Evolutionary conservation across 192 early-diverging fungal genomes (phyloP).

Genomic region (Dispira simplex): DNA sequence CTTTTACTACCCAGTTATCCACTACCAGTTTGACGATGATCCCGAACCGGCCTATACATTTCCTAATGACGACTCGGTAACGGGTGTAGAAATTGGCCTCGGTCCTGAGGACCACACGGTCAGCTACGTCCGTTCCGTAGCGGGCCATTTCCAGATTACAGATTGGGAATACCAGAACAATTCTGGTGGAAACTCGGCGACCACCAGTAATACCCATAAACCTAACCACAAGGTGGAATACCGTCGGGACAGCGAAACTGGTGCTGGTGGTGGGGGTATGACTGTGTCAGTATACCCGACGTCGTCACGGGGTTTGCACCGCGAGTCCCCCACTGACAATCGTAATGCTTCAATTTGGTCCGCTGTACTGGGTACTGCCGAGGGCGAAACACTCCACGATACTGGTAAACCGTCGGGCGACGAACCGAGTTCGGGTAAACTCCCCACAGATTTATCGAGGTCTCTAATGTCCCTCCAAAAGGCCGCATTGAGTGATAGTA

Average conservation of each 20-base stretch:
- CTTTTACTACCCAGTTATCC: conserved; percentile 10
- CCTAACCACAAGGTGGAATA: background rate
- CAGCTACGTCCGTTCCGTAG: background rate
- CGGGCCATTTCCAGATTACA: conserved; percentile 8
- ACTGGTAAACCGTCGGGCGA: background rate
- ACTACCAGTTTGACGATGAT: conserved; percentile 11
- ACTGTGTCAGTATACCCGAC: background rate
- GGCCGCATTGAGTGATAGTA: background rate
- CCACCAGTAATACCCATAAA: background rate
- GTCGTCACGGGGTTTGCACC: background rate
- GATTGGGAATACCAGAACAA: background rate
- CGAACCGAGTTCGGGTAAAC: background rate
- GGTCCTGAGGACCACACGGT: background rate
- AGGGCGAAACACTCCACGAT: background rate
- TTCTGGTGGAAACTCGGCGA: background rate
- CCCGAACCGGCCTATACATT: background rate
- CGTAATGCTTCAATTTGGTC: background rate
- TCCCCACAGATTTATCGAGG: background rate
- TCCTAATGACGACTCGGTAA: background rate
- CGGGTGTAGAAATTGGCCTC: background rate
- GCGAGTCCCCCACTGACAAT: background rate
- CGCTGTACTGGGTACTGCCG: background rate
- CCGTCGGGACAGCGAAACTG: background rate
- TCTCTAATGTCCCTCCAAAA: background rate
- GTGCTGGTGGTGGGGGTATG: background rate